Evolutionary conservation across 78 protist species (phyloP).

Genomic region (Pelomyxa schiedti): DNA sequence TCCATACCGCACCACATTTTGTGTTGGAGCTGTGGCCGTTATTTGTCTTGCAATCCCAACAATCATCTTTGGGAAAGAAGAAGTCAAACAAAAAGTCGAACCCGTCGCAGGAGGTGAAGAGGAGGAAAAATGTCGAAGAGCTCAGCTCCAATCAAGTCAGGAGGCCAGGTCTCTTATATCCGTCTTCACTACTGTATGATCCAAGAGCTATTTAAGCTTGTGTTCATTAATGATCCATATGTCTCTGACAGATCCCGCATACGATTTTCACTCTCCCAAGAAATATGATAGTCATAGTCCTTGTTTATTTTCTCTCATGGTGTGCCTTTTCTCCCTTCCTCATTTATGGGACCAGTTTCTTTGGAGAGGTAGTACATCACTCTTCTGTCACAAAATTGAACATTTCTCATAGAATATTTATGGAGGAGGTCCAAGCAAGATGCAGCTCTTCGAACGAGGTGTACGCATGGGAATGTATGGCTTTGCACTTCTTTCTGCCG

Average conservation of each 20-base stretch:
- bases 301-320: constrained; percentile 34
- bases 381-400: too few relatives aligned
- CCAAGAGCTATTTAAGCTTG: too few relatives aligned
- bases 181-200: too few relatives aligned
- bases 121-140: too few relatives aligned
- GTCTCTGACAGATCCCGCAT: neutral
- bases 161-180: too few relatives aligned
- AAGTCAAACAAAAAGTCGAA: neutral
- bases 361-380: too few relatives aligned
- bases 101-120: too few relatives aligned
- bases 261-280: constrained; percentile 19
- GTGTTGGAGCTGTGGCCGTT: constrained; percentile 14
- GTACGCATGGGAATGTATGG: constrained; percentile 33
- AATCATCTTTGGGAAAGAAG: constrained; percentile 19
- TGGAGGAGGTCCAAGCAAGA: too few relatives aligned
- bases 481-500: constrained; percentile 12
- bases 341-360: constrained; percentile 17
- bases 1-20: neutral
- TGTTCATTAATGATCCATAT: too few relatives aligned
- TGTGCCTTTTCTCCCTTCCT: constrained; percentile 42
- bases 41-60: constrained; percentile 26
- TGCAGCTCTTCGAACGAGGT: neutral
- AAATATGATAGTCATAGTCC: constrained; percentile 6
- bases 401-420: too few relatives aligned
- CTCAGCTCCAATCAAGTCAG: too few relatives aligned